Conservation (phyloP, 2,329 filamentous ascomycete species). For the Aspergillus nomiae region DNA sequence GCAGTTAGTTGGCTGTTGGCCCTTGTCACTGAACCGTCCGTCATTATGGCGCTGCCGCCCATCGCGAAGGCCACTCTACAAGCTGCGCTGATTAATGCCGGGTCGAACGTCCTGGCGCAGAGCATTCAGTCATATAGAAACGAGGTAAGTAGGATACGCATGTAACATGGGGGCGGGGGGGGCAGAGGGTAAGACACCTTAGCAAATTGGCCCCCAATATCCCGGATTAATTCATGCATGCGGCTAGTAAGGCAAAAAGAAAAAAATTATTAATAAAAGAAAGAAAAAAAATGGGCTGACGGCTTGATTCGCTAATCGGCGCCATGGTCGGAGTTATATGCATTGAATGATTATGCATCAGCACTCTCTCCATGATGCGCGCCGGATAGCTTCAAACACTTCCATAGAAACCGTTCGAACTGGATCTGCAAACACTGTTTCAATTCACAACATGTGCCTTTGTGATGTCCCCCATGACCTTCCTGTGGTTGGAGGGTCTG, state of each 20-base stretch:
- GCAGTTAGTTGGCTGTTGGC: not conserved
- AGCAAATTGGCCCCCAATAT: not conserved
- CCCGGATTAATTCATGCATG: not conserved
- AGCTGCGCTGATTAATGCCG: constrained; percentile 53
- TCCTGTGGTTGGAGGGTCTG: constrained; percentile 60
- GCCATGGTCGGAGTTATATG: not conserved
- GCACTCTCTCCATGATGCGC: not conserved
- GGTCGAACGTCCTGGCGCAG: constrained; percentile 60
- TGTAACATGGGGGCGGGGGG: not conserved
- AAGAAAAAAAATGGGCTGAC: not conserved
- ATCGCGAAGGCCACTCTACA: constrained; percentile 58
- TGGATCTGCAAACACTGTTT: constrained; percentile 53
- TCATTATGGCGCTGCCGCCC: constrained; percentile 41
- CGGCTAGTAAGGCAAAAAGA: not conserved
- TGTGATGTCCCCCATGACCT: constrained; percentile 59
- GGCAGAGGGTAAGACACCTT: not conserved
- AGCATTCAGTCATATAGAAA: constrained; percentile 54
- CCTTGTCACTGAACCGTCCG: not conserved
- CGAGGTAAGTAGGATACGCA: constrained; percentile 32
- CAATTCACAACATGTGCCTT: constrained; percentile 59
- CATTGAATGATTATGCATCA: not conserved
- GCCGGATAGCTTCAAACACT: not conserved
- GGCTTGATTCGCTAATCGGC: not conserved
- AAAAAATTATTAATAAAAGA: no score
- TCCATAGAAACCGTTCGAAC: constrained; percentile 43